Evolutionary conservation across 1,139 yeast genomes (phyloP), one percentile per base, ranked within the genome.

Genomic region (Debaryomyces fabryi): DNA sequence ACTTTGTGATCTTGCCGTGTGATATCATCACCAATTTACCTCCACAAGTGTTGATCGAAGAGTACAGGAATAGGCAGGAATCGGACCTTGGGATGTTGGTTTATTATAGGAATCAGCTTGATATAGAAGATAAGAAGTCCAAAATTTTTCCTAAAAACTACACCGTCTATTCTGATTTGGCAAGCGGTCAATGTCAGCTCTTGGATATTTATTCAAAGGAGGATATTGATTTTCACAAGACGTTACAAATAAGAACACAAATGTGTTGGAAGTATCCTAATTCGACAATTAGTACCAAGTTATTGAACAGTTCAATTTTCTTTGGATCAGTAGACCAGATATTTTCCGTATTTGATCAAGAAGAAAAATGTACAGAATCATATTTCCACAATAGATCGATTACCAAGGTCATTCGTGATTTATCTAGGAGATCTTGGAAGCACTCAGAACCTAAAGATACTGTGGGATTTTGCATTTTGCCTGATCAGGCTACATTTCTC

Each of bases 21-120:
- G 99, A 95, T 67, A 88, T 93, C 60, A 76, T 93, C 44, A 90
- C 98, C 4, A 92, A 92, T 64, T 74, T 92, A 38, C 96, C 97
- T 4, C 97, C 99, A 3, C 93, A 88, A 59, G 86, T 86, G 20
- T 74, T 95, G 39, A 83, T 92, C 46, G 97, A 93, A 63, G 87
- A 87, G 40, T 92, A 86, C 64, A 77, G 97, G 58, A 85, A 83
- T 57, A 81, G 84, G 58, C 79, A 77, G 36, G 84, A 80, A 39
- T 71, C 77, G 25, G 91, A 88, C 56, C 64, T 85, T 48, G 93
- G 93, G 2, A 74, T 91, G 68, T 77, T 87, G 36, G 82, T 90
- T 15, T 82, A 82, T 61, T 90, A 90, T 70, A 76, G 78, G 53
- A 90, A 90, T 63, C 76, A 71, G 37, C 74, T 88, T 55, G 96